Base-by-base conservation (phyloP, 2,329 filamentous ascomycete species). In the Chaetomium strumarium region DNA sequence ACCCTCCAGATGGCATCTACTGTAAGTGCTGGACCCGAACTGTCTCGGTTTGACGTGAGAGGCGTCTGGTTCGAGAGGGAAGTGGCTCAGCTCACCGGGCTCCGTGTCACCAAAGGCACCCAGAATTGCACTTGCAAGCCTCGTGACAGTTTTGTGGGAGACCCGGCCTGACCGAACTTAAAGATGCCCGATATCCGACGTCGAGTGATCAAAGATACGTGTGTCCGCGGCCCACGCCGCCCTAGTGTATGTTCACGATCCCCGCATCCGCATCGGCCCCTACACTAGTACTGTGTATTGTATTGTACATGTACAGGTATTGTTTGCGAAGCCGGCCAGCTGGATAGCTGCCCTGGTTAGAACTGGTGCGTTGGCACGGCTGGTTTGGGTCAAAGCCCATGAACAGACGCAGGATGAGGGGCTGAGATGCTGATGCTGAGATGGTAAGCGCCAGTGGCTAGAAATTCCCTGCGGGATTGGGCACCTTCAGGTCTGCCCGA, bases 401-500 rank as follows among this genome's bases (percentile, higher is more conserved):
- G 34, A 14, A n/a, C n/a, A 37, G 34, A 37, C 10, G 34, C 42
- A 52, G 30, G 34, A 43, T 43, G 44, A 50, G 49, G 50, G 16
- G 41, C 19, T 24, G 38, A 38, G n/a, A n/a, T n/a, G n/a, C n/a
- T n/a, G n/a, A n/a, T n/a, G 41, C 19, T 24, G 38, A 38, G 19
- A 24, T 45, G 14, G 34, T 34, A 38, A 49, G 36, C 30, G 47
- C 51, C 51, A 49, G 50, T 40, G 50, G 47, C 51, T 52, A 43
- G 36, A 17, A 46, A 46, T 24, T 34, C 42, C 37, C 46, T 50
- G 51, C 47, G 30, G 51, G 50, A 57, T 61, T 61, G 56, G 59
- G 57, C 50, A 51, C 33, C 49, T 49, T 24, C 24, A 24, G 24
- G 24, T 53, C 55, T 57, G 52, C 49, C 58, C 53, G 48, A 52